Evolutionary conservation across 768 basidiomycete species (phyloP), one percentile per base, ranked within the genome.

Genomic region (Podaxis rugospora): DNA sequence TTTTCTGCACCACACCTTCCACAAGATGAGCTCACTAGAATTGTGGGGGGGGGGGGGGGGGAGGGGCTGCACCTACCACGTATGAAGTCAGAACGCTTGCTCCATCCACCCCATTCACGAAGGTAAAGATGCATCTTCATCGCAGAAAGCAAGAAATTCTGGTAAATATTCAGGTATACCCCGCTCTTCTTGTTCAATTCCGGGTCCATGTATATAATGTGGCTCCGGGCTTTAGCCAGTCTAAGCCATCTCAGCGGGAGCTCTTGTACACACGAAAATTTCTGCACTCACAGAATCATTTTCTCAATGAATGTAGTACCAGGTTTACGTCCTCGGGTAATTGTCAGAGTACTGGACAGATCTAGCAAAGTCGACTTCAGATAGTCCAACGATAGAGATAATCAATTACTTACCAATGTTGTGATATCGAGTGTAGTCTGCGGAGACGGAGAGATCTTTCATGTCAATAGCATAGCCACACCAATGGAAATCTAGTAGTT

Each of bases 71-170:
- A 66, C 81, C 55, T 65, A 90, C 91, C 75, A 40, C 77, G 71
- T 51, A 92, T 71, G 65, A 90, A 90, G 16, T 68, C 67, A 28
- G 68, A 67, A 59, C 79, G 82, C 62, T 75, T 81, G 35, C 64
- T 67, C n/a, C 76, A 65, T 53, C 76, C 73, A 16, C 81, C 78
- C 85, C 85, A 89, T 55, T 80, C 79, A 37, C 81, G 78, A 36
- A 98, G 75, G 69, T 98, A 97, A 55, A 83, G 80, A 62, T 92
- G 86, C 81, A 93, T 89, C 75, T 92, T 96, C 80, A 94, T 87
- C 0, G 90, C 92, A 2, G 86, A 80, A 46, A 97, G 71, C 32
- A 92, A 72, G 68, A 95, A 89, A 67, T 88, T 91, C 69, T 93
- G 90, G 71, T 93, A 97, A 11, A 96, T 80, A 72, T 98, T 99